A percentile compares a stretch with the other conserved stretches of the same genome.
Conservation (phyloP, 768 basidiomycete genomes). For the Tubosaeta sp. region DNA sequence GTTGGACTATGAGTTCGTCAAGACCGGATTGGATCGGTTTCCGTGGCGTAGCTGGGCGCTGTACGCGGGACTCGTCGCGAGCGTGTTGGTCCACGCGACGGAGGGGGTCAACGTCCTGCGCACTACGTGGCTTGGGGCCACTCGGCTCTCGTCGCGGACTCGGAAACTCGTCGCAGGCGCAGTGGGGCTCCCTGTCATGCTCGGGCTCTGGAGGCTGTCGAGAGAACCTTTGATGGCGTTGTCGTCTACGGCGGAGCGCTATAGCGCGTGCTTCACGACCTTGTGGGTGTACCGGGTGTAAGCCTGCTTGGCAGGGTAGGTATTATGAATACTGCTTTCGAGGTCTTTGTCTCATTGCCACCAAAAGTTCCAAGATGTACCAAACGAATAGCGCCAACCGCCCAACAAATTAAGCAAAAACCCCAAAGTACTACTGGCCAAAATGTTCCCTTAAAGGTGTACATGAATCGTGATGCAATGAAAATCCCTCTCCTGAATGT, state of each 20-base stretch:
- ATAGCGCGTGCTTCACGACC: constrained; percentile 44
- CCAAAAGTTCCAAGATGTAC: neutral
- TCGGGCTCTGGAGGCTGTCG: constrained; percentile 51
- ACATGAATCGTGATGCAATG: no score
- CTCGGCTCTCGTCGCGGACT: constrained; percentile 13
- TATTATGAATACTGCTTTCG: neutral
- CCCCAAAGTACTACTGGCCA: neutral
- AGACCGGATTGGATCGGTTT: constrained; percentile 59
- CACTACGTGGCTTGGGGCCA: constrained; percentile 37
- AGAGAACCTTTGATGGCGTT: constrained; percentile 58
- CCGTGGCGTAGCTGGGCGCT: constrained; percentile 57
- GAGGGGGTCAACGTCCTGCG: constrained; percentile 57
- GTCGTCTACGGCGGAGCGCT: constrained; percentile 46
- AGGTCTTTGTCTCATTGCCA: neutral
- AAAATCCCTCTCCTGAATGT: constrained; percentile 5
- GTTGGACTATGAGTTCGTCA: constrained; percentile 81
- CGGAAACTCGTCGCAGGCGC: constrained; percentile 32
- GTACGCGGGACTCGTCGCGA: constrained; percentile 58
- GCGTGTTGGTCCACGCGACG: constrained; percentile 54
- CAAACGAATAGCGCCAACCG: neutral
- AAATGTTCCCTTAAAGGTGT: neutral
- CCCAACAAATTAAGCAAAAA: neutral
- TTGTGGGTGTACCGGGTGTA: constrained; percentile 47
- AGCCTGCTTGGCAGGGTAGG: neutral
- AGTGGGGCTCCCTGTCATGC: constrained; percentile 47